Evolutionary conservation across 2,329 filamentous ascomycete genomes (phyloP).

Genomic region (Knoxdaviesia proteae): DNA sequence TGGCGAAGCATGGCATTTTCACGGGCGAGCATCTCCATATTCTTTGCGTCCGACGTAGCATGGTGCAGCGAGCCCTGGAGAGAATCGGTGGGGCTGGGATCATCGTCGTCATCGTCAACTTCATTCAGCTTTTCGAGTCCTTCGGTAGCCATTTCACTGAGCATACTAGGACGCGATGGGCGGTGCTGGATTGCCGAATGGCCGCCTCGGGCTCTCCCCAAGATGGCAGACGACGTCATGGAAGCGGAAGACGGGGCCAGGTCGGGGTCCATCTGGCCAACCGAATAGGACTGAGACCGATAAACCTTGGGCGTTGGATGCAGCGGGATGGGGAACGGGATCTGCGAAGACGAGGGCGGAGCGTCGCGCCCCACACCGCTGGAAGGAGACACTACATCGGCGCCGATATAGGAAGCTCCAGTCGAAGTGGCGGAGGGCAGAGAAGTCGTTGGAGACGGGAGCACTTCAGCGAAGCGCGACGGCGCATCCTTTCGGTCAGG

Average conservation of each 20-base stretch:
- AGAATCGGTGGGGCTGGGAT: conserved; percentile 31
- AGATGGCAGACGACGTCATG: conserved; percentile 24
- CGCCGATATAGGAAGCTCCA: conserved; percentile 24
- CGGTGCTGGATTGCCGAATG: conserved; percentile 58
- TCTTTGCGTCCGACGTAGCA: conserved; percentile 32
- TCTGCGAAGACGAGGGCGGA: conserved; percentile 36
- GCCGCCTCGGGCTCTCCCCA: conserved; percentile 26
- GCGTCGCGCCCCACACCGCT: conserved; percentile 8
- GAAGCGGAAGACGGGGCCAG: conserved; percentile 15
- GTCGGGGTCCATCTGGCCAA: conserved; percentile 69
- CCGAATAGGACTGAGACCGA: conserved; percentile 90
- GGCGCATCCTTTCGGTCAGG: conserved; percentile 56
- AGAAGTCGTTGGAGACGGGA: conserved; percentile 50
- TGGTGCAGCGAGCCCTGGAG: conserved; percentile 26
- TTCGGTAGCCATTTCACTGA: conserved; percentile 50
- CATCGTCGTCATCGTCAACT: conserved; percentile 46
- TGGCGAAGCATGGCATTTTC: conserved; percentile 43
- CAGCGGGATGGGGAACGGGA: conserved; percentile 72
- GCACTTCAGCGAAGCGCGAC: conserved; percentile 50
- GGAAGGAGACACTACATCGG: conserved; percentile 13
- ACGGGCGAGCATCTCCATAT: conserved; percentile 38
- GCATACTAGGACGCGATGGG: conserved; percentile 57
- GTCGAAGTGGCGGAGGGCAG: conserved; percentile 24
- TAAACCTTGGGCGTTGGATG: conserved; percentile 85
- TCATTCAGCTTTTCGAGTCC: conserved; percentile 49